Conservation (phyloP, 306 rosid species). For the Vigna unguiculata region DNA sequence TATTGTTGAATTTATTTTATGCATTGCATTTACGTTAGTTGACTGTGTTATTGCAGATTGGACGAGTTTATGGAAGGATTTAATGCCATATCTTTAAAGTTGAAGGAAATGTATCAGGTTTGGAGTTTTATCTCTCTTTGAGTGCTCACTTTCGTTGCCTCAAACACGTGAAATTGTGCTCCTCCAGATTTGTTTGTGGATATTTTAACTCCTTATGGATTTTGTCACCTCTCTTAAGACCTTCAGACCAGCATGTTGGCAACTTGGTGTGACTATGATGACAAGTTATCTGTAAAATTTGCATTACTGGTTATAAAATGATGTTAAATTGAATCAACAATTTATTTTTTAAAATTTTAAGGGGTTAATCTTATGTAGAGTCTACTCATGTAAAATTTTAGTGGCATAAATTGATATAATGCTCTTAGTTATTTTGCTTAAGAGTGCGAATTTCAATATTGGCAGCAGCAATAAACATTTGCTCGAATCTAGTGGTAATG, state of each 20-base stretch:
- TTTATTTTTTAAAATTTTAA: neutral
- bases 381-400: neutral
- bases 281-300: too few species aligned
- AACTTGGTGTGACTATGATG: neutral
- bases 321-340: too few species aligned
- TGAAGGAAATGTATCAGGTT: slow-evolving; percentile 98
- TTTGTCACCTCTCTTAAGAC: slow-evolving; percentile 1
- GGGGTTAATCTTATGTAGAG: slow-evolving; percentile 5
- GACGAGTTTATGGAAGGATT: slow-evolving; percentile 99
- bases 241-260: slow-evolving; percentile 1
- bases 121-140: slow-evolving; percentile 37
- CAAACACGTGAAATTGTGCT: neutral
- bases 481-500: neutral
- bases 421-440: neutral
- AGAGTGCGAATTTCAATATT: neutral
- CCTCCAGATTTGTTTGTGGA: neutral
- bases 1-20: slow-evolving; percentile 19
- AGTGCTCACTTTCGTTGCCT: neutral
- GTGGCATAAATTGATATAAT: neutral
- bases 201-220: slow-evolving; percentile 21
- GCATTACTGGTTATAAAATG: too few species aligned
- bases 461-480: neutral
- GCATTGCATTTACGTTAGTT: slow-evolving; percentile 26
- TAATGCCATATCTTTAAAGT: slow-evolving; percentile 87
- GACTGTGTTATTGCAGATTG: slow-evolving; percentile 60